These are phyloP conservation scores for Boletus subparvulus DNA, from an alignment of 768 basidiomycete species.

Conservation along the genomic window DNA sequence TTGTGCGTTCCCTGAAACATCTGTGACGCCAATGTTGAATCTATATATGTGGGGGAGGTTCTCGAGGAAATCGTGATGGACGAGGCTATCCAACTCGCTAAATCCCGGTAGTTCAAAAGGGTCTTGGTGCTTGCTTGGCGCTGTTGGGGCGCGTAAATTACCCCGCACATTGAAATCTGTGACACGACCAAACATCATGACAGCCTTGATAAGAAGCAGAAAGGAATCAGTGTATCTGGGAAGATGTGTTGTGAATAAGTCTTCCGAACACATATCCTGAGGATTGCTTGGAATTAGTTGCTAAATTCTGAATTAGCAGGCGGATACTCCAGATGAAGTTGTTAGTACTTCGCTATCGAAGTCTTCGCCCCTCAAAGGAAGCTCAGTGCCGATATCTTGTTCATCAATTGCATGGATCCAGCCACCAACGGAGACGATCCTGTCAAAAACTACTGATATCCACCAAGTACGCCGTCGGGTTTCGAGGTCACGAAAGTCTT, in stretches of 20 bases:
- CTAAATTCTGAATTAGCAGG: slow-evolving; percentile 37
- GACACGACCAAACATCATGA: slow-evolving; percentile 83
- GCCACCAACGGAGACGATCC: slow-evolving; percentile 76
- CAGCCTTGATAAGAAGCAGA: slow-evolving; percentile 74
- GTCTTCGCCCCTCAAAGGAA: slow-evolving; percentile 72
- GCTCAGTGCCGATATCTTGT: slow-evolving; percentile 79
- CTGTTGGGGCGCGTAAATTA: slow-evolving; percentile 63
- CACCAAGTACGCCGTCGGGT: slow-evolving; percentile 83
- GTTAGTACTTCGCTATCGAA: slow-evolving; percentile 69
- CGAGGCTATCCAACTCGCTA: slow-evolving; percentile 64
- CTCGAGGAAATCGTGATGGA: slow-evolving; percentile 64
- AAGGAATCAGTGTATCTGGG: slow-evolving; percentile 82
- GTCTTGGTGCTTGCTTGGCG: slow-evolving; percentile 70
- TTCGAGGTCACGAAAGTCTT: slow-evolving; percentile 72
- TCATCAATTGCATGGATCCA: slow-evolving; percentile 88
- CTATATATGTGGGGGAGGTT: slow-evolving; percentile 69
- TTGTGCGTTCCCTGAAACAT: slow-evolving; percentile 52
- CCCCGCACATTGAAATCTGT: slow-evolving; percentile 83
- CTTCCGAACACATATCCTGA: slow-evolving; percentile 63
- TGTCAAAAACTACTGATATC: slow-evolving; percentile 88
- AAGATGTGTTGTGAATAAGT: slow-evolving; percentile 69
- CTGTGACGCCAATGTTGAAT: slow-evolving; percentile 60
- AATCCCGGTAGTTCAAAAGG: slow-evolving; percentile 70
- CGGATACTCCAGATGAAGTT: not conserved
- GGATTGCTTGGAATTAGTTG: slow-evolving; percentile 65